Conservation (phyloP, 306 rosid genomes). For the Castanea sativa region DNA sequence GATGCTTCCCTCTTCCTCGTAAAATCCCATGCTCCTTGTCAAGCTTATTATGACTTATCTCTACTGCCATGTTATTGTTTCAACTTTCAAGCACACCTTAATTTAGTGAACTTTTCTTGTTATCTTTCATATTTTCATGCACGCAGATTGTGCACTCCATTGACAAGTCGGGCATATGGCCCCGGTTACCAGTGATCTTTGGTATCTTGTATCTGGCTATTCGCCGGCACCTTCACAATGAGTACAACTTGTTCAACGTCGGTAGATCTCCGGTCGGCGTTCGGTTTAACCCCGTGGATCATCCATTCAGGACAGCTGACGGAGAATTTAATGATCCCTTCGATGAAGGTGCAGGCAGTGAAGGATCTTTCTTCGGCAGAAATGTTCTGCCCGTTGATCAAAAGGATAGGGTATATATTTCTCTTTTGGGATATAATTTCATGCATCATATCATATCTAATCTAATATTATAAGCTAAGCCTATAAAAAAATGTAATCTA, state of each 20-base stretch:
- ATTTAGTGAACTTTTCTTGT: too few species aligned
- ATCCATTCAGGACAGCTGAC: conserved; percentile 45
- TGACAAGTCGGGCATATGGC: conserved; percentile 62
- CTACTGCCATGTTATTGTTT: too few species aligned
- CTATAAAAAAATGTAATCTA: too few species aligned
- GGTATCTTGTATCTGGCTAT: conserved; percentile 39
- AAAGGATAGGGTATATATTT: conserved; percentile 32
- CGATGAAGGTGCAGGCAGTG: conserved; percentile 46
- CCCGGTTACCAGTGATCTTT: conserved; percentile 41
- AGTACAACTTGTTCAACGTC: conserved; percentile 56
- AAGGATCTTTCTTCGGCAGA: conserved; percentile 60
- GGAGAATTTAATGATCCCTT: conserved; percentile 58
- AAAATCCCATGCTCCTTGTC: background rate
- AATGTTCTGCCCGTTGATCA: conserved; percentile 48
- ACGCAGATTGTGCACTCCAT: conserved; percentile 49
- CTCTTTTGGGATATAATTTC: too few species aligned
- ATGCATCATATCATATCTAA: too few species aligned
- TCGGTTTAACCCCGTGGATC: conserved; percentile 42
- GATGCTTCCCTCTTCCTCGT: conserved; percentile 42
- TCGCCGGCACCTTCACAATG: conserved; percentile 49
- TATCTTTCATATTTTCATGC: background rate
- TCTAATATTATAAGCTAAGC: too few species aligned
- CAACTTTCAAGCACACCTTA: too few species aligned
- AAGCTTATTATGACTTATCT: background rate
- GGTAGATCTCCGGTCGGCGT: conserved; percentile 44